phyloP scores from a whole-genome alignment of 2,329 filamentous ascomycete genomes.

The Claviceps citrina region DNA sequence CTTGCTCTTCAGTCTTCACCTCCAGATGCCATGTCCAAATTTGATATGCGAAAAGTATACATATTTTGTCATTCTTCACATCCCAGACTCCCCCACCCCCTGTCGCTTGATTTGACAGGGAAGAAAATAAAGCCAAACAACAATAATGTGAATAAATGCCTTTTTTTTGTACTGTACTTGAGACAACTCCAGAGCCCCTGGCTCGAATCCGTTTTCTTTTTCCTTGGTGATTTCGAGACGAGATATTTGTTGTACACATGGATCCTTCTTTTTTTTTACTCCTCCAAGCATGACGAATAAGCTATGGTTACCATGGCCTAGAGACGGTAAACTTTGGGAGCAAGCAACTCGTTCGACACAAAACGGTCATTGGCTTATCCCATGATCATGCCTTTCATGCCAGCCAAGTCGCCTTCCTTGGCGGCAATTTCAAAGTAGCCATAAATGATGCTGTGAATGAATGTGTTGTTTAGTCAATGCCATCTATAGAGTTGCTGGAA shows the following conservation, averaged over 20 bases:
- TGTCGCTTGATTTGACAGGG: not conserved
- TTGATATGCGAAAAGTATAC: not conserved
- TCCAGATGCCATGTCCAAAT: too few species aligned
- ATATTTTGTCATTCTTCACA: not conserved
- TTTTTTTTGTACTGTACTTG: conserved; percentile 5
- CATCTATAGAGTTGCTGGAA: too few species aligned
- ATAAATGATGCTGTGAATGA: conserved; percentile 69
- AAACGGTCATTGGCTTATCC: conserved; percentile 28
- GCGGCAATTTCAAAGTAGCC: conserved; percentile 98
- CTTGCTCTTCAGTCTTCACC: too few species aligned
- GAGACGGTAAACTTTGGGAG: not conserved
- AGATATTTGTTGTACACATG: conserved; percentile 6
- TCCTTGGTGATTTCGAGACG: not conserved
- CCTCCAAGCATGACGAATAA: not conserved
- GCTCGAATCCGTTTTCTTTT: not conserved
- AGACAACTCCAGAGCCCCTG: not conserved
- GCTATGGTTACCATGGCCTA: not conserved
- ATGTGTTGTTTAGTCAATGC: not conserved
- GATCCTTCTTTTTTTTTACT: not conserved
- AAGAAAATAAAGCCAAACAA: not conserved
- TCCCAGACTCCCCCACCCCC: not conserved
- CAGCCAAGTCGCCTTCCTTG: conserved; percentile 89
- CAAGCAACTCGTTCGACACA: not conserved
- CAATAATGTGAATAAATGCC: not conserved
- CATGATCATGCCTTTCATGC: conserved; percentile 62